Conservation (phyloP, 305 asterid genomes). For the Solanum aculeatissimum region DNA sequence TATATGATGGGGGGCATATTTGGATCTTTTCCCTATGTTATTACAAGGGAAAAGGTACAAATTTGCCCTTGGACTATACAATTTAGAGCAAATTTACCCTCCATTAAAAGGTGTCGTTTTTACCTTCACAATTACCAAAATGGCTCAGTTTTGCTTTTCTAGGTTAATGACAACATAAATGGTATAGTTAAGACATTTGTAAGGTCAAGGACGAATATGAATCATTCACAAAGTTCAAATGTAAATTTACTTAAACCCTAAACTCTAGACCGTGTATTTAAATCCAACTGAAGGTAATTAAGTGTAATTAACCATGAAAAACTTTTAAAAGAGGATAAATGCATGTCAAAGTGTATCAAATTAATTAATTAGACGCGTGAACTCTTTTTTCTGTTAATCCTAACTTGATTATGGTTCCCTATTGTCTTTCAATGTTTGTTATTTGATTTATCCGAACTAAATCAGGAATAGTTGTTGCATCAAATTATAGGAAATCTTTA, state of each 20-base stretch:
- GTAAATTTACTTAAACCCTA: too few relatives aligned
- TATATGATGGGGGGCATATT: not conserved
- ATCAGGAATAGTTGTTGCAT: not conserved
- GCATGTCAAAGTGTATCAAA: not conserved
- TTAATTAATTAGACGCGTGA: not conserved
- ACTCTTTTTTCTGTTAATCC: not conserved
- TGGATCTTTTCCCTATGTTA: not conserved
- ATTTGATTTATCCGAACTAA: not conserved
- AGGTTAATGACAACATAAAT: not conserved
- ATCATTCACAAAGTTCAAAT: too few relatives aligned
- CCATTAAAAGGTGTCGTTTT: not conserved
- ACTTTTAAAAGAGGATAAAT: not conserved
- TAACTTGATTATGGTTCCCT: not conserved
- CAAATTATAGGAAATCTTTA: not conserved
- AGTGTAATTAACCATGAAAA: not conserved
- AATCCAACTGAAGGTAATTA: too few relatives aligned
- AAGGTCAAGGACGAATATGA: too few relatives aligned
- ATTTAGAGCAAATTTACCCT: not conserved
- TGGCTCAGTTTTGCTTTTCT: not conserved
- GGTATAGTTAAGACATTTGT: too few relatives aligned
- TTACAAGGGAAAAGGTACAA: not conserved
- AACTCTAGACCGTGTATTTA: too few relatives aligned
- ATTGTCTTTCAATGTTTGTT: not conserved
- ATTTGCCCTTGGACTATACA: not conserved
- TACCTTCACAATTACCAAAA: not conserved